Percentiles rank a stretch among this genome's conserved stretches.
Evolutionary conservation across 306 rosid species (phyloP).

Genomic region (Quercus wislizeni): DNA sequence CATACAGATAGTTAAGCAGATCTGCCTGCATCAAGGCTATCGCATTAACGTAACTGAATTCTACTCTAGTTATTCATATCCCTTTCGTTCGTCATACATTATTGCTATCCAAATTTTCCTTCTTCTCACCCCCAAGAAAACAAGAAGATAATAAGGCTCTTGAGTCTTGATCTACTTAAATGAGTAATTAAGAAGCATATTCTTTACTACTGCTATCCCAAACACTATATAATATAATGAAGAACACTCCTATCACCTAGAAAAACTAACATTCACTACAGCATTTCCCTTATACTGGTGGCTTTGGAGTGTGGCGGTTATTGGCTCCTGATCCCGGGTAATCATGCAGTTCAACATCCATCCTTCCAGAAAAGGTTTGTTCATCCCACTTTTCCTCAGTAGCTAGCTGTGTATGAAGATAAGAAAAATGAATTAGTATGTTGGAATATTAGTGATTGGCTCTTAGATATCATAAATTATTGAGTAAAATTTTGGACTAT

Average conservation of each 20-base stretch:
- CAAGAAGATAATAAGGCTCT: not conserved
- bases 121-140: not conserved
- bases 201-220: conserved; percentile 12
- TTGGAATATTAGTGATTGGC: not conserved
- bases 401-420: conserved; percentile 32
- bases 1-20: conserved; percentile 1
- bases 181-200: conserved; percentile 27
- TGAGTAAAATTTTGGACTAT: not conserved
- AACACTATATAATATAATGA: not conserved
- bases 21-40: conserved; percentile 9
- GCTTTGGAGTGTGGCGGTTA: conserved; percentile 85
- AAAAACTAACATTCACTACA: conserved; percentile 36
- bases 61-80: conserved; percentile 5
- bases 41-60: conserved; percentile 3
- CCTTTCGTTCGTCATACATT: conserved; percentile 10
- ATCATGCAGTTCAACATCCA: conserved; percentile 73
- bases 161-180: conserved; percentile 27
- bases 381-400: conserved; percentile 28
- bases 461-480: not conserved
- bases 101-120: not conserved
- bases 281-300: conserved; percentile 37
- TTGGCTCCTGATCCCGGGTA: conserved; percentile 80
- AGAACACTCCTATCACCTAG: not conserved
- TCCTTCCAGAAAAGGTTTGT: conserved; percentile 36
- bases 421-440: not conserved